Evolutionary conservation across 441 rosid genomes (phyloP), one percentile per base, ranked within the genome.

Genomic region (Pelargonium myrrhifolium): DNA sequence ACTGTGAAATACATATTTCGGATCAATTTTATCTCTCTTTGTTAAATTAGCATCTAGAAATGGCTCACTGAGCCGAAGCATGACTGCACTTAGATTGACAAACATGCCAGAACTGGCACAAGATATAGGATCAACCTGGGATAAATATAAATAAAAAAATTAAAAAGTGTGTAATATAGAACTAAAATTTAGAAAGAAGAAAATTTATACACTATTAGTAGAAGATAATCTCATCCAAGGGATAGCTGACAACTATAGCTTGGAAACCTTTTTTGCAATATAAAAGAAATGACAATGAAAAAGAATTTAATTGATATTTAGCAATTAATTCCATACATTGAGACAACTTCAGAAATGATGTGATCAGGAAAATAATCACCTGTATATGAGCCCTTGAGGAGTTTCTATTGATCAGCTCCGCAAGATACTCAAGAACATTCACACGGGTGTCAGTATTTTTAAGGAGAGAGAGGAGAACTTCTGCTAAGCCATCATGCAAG

Each of bases 81-180:
- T 89, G 53, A 92, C 94, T 63, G 96, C 98, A 40, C 98, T 85
- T 74, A 92, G 97, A 76, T 88, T 92, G 67, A 89, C 89, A 84
- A 92, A 94, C 99, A 92, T 94, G 78, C 99, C 99, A 14, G 97
- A 88, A 78, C 97, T 89, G 17, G 99, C 98, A 83, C 97, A 88
- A 67, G 91, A 87, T 64, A 92, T 69, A 66, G 86, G 92, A 78
- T 94, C 99, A 75, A 92, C 97, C 99, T 94, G 83, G 53, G 49
- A 81, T 62, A 76, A 24, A 24, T 2, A 24, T 1, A 24, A 1
- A 24, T 2, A 26, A 2, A 24, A 1, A 24, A 24, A 24, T 24
- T 1, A 24, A 26, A 72, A 68, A 73, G 35, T 53, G 68, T 6
- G 43, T 21, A 81, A 17, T 64, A 76, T 56, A 22, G 55, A 64